Evolutionary conservation across 805 yeast species (phyloP).

Genomic region (Candida boleticola): DNA sequence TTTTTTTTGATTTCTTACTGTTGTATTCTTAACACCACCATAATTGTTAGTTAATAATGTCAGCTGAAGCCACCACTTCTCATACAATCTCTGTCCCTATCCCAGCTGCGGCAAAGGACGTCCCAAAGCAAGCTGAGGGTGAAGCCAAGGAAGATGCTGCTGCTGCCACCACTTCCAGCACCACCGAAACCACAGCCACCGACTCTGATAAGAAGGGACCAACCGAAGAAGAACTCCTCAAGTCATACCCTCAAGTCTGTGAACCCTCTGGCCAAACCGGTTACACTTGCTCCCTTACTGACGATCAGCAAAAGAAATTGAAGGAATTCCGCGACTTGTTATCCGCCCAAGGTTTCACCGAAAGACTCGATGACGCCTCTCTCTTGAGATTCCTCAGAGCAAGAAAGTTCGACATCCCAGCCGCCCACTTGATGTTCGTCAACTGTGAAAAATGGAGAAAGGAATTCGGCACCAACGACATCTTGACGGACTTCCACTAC

Average conservation of each 20-base stretch:
- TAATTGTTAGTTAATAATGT: not conserved
- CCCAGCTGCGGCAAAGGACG: not conserved
- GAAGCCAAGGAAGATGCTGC: conserved; percentile 1
- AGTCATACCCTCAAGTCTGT: conserved; percentile 69
- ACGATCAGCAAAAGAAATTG: conserved; percentile 61
- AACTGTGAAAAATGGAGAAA: conserved; percentile 91
- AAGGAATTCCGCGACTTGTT: conserved; percentile 57
- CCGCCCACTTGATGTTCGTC: conserved; percentile 78
- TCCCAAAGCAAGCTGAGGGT: not conserved
- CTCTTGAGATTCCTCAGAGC: conserved; percentile 87
- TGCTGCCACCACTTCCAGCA: not conserved
- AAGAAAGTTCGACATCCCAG: conserved; percentile 82
- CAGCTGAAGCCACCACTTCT: not conserved
- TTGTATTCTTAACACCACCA: not conserved
- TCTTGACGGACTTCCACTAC: conserved; percentile 83
- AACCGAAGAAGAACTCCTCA: conserved; percentile 38
- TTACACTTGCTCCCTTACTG: conserved; percentile 75
- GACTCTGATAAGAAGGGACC: not conserved
- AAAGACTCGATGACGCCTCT: conserved; percentile 84
- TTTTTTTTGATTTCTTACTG: not conserved
- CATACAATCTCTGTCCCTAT: not conserved
- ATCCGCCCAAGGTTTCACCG: conserved; percentile 62
- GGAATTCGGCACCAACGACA: conserved; percentile 82
- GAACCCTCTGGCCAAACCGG: conserved; percentile 69
- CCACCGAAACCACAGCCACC: conserved; percentile 14